These are phyloP conservation scores for Thraustotheca clavata DNA, from an alignment of 352 stramenopile genomes.

Conservation along the genomic window DNA sequence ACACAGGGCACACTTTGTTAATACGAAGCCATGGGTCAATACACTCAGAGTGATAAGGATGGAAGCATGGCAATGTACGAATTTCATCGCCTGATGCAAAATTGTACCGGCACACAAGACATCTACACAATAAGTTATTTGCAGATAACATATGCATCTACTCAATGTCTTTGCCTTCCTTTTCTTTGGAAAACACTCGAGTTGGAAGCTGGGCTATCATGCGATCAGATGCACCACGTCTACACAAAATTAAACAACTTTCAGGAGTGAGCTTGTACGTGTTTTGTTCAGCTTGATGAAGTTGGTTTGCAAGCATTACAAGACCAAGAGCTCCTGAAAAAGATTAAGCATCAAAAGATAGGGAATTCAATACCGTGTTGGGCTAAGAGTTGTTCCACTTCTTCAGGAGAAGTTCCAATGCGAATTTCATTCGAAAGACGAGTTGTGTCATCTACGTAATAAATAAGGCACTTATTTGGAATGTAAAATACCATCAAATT, in stretches of 20 bases:
- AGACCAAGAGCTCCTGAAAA: slow-evolving; percentile 7
- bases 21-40: slow-evolving; percentile 89
- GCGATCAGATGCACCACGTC: slow-evolving; percentile 24
- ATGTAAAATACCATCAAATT: slow-evolving; percentile 42
- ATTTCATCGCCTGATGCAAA: slow-evolving; percentile 88
- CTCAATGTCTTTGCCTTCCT: not conserved
- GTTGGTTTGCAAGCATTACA: slow-evolving; percentile 22
- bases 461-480: not conserved
- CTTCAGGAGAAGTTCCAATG: slow-evolving; percentile 13
- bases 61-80: slow-evolving; percentile 90
- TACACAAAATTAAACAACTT: too few species aligned
- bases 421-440: slow-evolving; percentile 19
- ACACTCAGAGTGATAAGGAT: slow-evolving; percentile 91
- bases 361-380: slow-evolving; percentile 27
- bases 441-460: slow-evolving; percentile 39
- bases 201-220: slow-evolving; percentile 77
- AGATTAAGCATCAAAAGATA: not conserved
- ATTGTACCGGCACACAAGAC: slow-evolving; percentile 88
- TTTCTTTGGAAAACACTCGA: slow-evolving; percentile 46
- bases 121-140: slow-evolving; percentile 39
- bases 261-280: not conserved
- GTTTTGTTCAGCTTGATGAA: slow-evolving; percentile 18
- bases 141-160: not conserved
- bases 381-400: slow-evolving; percentile 16
- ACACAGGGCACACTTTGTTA: slow-evolving; percentile 88